Evolutionary conservation across 202 grass and related monocot genomes (phyloP).

Genomic region (Elaeis oleifera): DNA sequence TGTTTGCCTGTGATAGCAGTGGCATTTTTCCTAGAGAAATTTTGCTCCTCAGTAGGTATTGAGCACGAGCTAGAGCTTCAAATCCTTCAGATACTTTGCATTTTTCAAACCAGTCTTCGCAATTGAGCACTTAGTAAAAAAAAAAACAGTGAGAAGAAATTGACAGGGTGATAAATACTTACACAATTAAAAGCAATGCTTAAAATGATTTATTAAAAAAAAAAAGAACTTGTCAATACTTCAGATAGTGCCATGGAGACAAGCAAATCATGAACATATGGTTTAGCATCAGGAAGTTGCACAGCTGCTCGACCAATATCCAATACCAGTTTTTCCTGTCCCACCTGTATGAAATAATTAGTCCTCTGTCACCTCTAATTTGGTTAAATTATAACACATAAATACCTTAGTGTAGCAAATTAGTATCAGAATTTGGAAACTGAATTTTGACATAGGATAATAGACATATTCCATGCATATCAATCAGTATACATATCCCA

Average conservation of each 20-base stretch:
- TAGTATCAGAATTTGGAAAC: no score
- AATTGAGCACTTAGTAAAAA: conserved; percentile 67
- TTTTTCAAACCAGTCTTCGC: conserved; percentile 85
- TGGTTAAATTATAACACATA: no score
- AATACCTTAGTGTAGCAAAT: no score
- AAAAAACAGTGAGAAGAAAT: neutral
- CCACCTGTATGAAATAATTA: conserved; percentile 52
- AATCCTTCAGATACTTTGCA: conserved; percentile 88
- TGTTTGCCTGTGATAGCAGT: conserved; percentile 71
- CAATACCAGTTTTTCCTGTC: conserved; percentile 81
- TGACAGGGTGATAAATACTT: no score
- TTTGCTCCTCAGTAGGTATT: conserved; percentile 78
- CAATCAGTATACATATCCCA: no score
- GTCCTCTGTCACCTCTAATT: neutral
- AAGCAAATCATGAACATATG: conserved; percentile 73
- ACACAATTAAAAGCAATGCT: no score
- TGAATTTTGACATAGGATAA: no score
- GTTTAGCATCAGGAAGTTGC: conserved; percentile 59
- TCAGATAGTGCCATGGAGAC: conserved; percentile 91
- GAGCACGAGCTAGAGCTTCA: conserved; percentile 90
- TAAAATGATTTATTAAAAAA: no score
- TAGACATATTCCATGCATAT: no score
- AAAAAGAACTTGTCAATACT: conserved; percentile 30
- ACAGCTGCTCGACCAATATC: conserved; percentile 70
- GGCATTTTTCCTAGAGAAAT: conserved; percentile 70